These are phyloP conservation scores for Paratinospora sagittata DNA, from an alignment of 164 flowering plant genomes.

Conservation along the genomic window DNA sequence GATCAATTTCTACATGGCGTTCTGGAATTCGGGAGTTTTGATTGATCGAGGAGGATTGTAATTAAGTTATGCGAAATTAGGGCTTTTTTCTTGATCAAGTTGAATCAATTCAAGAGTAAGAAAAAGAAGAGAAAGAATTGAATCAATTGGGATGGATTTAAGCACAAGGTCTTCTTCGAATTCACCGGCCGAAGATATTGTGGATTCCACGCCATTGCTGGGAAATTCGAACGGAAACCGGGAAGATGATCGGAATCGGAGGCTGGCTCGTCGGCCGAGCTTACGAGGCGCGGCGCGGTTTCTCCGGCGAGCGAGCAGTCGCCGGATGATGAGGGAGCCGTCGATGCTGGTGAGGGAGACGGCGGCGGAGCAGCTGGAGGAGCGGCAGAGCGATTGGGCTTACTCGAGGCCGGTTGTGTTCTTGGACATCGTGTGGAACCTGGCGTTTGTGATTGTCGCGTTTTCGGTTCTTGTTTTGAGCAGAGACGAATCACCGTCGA, in stretches of 20 bases:
- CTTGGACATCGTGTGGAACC: constrained; percentile 48
- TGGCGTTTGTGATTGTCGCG: constrained; percentile 38
- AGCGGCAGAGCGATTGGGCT: constrained; percentile 57
- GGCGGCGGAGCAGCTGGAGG: constrained; percentile 59
- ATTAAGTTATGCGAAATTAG: not conserved
- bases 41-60: not conserved
- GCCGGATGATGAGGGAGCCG: constrained; percentile 50
- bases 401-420: constrained; percentile 53
- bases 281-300: constrained; percentile 47
- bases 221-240: constrained; percentile 13
- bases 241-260: constrained; percentile 29
- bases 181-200: constrained; percentile 6
- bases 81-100: too few species aligned
- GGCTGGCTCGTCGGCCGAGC: constrained; percentile 39
- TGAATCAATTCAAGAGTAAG: too few species aligned
- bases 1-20: not conserved
- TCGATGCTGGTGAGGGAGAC: constrained; percentile 51
- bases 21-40: not conserved
- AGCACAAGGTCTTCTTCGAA: constrained; percentile 10
- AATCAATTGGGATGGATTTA: constrained; percentile 10
- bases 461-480: constrained; percentile 30
- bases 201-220: constrained; percentile 48
- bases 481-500: constrained; percentile 28
- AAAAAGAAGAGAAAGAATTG: not conserved
- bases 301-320: constrained; percentile 43